These are phyloP conservation scores for Avena sativa DNA, from an alignment of 176 grass and related monocot species.

Conservation along the genomic window DNA sequence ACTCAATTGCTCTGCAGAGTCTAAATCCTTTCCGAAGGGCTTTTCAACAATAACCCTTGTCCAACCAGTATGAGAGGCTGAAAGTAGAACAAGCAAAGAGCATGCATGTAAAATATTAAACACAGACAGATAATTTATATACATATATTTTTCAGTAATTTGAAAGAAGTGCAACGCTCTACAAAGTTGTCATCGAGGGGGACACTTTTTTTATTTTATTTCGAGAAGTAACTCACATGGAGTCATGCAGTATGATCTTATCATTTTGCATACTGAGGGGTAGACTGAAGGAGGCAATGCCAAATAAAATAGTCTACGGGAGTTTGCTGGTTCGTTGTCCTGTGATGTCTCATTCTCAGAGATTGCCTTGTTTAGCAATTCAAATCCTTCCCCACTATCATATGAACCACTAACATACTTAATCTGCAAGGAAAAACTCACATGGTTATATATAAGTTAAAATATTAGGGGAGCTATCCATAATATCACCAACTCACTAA, in stretches of 20 bases:
- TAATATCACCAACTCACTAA: conserved; percentile 57
- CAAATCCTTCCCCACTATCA: conserved; percentile 78
- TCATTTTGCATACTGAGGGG: conserved; percentile 96
- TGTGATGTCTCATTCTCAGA: conserved; percentile 78
- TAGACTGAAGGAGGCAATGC: conserved; percentile 98
- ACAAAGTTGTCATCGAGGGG: background rate
- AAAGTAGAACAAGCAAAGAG: conserved; percentile 41
- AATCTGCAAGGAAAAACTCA: conserved; percentile 62
- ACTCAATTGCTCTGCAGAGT: conserved; percentile 83
- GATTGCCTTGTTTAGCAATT: conserved; percentile 72
- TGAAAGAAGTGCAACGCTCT: background rate
- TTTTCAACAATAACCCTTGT: conserved; percentile 90
- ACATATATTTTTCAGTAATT: background rate
- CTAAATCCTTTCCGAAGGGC: conserved; percentile 90
- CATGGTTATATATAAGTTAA: conserved; percentile 32
- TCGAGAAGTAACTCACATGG: conserved; percentile 58
- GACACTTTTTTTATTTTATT: no score
- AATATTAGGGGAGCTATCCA: background rate
- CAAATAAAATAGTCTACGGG: conserved; percentile 91
- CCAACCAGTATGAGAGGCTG: conserved; percentile 72
- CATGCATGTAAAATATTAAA: conserved; percentile 5
- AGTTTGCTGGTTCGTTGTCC: conserved; percentile 53
- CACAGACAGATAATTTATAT: background rate
- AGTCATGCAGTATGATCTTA: conserved; percentile 87
- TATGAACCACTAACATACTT: conserved; percentile 97